Evolutionary conservation across 225 moss, liverwort and hornwort genomes (phyloP).

Genomic region (Takakia lepidozioides): DNA sequence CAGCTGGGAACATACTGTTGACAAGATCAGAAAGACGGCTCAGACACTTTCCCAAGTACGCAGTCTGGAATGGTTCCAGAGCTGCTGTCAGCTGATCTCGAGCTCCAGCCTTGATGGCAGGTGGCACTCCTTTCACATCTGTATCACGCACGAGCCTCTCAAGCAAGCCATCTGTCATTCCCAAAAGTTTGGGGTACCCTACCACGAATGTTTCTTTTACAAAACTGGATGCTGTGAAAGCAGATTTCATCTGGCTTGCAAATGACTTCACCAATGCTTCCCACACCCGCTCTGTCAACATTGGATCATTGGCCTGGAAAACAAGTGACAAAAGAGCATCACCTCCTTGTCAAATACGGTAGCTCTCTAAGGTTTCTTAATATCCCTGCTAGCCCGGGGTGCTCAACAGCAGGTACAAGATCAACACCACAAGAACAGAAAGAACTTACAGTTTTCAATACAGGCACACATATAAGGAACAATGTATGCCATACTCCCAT

Average conservation of each 20-base stretch:
- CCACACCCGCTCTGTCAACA: constrained; percentile 94
- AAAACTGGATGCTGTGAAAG: constrained; percentile 93
- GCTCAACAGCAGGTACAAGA: too few relatives aligned
- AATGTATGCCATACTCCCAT: too few relatives aligned
- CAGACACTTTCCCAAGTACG: constrained; percentile 75
- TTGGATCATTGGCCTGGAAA: constrained; percentile 71
- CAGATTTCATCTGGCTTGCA: constrained; percentile 91
- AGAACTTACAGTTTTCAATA: too few relatives aligned
- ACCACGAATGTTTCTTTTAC: constrained; percentile 90
- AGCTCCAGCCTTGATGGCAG: constrained; percentile 76
- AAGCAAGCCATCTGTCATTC: constrained; percentile 69
- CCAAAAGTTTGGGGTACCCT: constrained; percentile 94
- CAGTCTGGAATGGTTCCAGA: constrained; percentile 93
- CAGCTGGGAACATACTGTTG: constrained; percentile 79
- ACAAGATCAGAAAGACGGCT: constrained; percentile 82
- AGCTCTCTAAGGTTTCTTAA: too few relatives aligned
- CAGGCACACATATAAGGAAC: too few relatives aligned
- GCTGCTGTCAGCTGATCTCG: constrained; percentile 75
- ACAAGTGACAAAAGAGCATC: background rate
- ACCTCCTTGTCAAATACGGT: too few relatives aligned
- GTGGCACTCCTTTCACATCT: constrained; percentile 85
- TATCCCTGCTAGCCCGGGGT: too few relatives aligned
- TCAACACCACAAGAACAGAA: too few relatives aligned
- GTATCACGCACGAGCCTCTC: constrained; percentile 79
- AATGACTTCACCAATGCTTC: constrained; percentile 85